Base-by-base conservation (phyloP, 2,329 filamentous ascomycete species). In the Fonsecaea monophora region DNA sequence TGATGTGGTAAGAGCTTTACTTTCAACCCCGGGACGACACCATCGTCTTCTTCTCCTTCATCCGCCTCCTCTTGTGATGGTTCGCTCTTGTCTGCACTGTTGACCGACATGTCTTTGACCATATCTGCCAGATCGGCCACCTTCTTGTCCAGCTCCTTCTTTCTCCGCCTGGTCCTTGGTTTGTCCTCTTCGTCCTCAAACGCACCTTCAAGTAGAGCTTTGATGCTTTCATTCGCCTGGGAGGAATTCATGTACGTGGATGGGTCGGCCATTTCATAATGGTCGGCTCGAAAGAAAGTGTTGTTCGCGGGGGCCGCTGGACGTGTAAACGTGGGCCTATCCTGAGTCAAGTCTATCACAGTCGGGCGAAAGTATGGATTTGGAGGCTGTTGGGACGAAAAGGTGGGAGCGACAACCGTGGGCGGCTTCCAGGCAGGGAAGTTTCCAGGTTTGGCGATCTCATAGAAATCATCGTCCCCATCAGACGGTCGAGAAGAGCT, bases 1-100 rank as follows among this genome's bases (percentile, higher is more conserved):
- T 99, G 95, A 79, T 99, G 95, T 4, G 94, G 94, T 0, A 99
- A 84, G 2, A 99, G 84, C 74, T 91, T 94, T 67, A 98, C 92
- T 64, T 90, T 91, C 68, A 99, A 85, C 0, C 94, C 95, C 62
- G 93, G 89, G 0, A 97, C 83, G 68, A 81, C 86, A 59, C 85
- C 89, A 75, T 89, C 89, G 53, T 86, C 83, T 62, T 85, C 81
- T 5, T 85, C 25, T 25, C 25, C 81, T 30, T 85, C 81, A 6
- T 86, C 82, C 4, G 79, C 80, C 2, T 80, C 81, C 0, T 78
- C 77, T 3, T 65, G 66, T 8, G 71, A 64, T 30, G 73, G 71
- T 4, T 70, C 71, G 7, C 78, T 73, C 0, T 73, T 38, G 34
- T 69, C 68, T 2, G 73, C 53, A 7, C 75, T 75, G n/a, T 77